Evolutionary conservation across 2,329 filamentous ascomycete genomes (phyloP).

Genomic region (Penicillium sp.): DNA sequence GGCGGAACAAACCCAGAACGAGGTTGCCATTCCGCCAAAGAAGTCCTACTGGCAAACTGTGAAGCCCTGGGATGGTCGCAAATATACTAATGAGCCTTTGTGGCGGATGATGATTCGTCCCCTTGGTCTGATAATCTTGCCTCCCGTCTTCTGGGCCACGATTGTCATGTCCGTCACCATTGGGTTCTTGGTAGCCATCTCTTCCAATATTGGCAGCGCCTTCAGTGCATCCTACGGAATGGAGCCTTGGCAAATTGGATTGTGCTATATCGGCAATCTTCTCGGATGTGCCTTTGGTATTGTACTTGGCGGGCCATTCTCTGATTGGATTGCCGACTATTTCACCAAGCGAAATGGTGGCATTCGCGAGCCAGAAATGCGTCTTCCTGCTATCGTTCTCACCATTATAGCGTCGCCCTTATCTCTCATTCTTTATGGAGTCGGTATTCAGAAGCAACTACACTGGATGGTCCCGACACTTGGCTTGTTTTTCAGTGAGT

Average conservation of each 20-base stretch:
- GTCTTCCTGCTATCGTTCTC: conserved; percentile 33
- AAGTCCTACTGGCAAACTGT: conserved; percentile 32
- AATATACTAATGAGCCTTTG: conserved; percentile 34
- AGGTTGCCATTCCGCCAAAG: background rate
- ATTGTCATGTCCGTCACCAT: conserved; percentile 22
- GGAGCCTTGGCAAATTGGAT: conserved; percentile 46
- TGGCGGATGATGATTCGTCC: conserved; percentile 17
- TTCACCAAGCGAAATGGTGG: conserved; percentile 36
- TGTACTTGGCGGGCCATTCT: conserved; percentile 54
- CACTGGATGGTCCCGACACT: conserved; percentile 64
- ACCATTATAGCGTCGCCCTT: conserved; percentile 36
- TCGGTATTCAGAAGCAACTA: conserved; percentile 37
- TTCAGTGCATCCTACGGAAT: conserved; percentile 33
- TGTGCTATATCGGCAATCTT: conserved; percentile 54
- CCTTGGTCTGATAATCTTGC: conserved; percentile 17
- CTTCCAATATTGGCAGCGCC: conserved; percentile 20
- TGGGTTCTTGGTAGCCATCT: conserved; percentile 38
- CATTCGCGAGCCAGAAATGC: conserved; percentile 44
- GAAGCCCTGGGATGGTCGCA: conserved; percentile 4
- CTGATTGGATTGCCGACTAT: conserved; percentile 40
- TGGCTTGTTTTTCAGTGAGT: conserved; percentile 44
- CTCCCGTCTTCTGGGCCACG: conserved; percentile 22
- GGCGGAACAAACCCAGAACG: background rate
- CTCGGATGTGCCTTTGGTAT: conserved; percentile 44
- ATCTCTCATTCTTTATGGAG: conserved; percentile 41